These are phyloP conservation scores for Paraurostyla sp. DNA, from an alignment of 73 alveolate species.

Conservation along the genomic window DNA sequence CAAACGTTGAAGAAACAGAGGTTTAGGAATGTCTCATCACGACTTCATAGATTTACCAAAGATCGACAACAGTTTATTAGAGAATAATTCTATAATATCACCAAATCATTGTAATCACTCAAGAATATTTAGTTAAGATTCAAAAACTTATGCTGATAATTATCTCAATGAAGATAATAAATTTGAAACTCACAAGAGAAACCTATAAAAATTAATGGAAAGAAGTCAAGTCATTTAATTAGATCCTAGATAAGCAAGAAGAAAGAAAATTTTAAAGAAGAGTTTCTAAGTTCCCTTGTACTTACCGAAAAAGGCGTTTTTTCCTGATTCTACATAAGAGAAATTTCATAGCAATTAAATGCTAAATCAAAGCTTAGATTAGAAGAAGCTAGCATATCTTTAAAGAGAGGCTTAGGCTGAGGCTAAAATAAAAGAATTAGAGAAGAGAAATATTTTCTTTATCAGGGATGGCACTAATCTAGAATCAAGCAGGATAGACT, in stretches of 20 bases:
- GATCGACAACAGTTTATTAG: neutral
- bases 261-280: neutral
- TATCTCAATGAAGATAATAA: neutral
- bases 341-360: neutral
- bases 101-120: neutral
- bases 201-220: neutral
- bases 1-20: neutral
- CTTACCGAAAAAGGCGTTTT: too few relatives aligned
- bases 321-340: too few relatives aligned
- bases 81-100: neutral
- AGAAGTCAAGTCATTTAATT: neutral
- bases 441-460: neutral
- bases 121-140: neutral
- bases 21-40: constrained; percentile 2
- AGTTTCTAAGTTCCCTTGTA: neutral
- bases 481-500: neutral
- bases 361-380: neutral
- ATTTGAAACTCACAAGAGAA: neutral
- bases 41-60: constrained; percentile 35
- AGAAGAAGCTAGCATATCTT: neutral
- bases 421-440: neutral
- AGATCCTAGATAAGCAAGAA: neutral
- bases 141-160: too few relatives aligned
- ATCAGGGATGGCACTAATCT: neutral
- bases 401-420: too few relatives aligned